Base-by-base conservation (phyloP, 352 stramenopile species). In the Blastocystis sp. region DNA sequence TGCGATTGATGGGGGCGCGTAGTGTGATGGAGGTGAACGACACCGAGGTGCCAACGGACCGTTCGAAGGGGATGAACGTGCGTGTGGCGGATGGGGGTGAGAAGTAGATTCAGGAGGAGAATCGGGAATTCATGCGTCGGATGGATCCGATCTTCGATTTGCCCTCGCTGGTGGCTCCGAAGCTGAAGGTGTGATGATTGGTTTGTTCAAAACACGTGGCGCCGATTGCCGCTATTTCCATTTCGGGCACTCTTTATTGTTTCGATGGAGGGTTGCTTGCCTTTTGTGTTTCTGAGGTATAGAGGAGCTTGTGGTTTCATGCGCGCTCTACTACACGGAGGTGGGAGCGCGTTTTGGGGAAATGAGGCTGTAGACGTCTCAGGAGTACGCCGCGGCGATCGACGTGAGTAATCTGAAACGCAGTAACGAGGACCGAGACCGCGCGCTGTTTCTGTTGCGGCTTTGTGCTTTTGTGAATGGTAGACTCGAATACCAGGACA, bases 401-500 rank as follows among this genome's bases (percentile, higher is more conserved):
- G 74, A 84, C 34, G 56, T 84, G 19, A 34, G 19, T 23, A 69
- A 69, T n/a, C 41, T 67, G 4, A 84, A 84, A 56, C 52, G 21
- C 11, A 84, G 34, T 28, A 62, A 66, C 19, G 19, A 66, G 21
- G 74, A 84, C n/a, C 21, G 38, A 9, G 74, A 84, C 52, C 74
- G 74, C 7, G 28, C 52, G 2, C 74, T 84, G 28, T 53, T 84
- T 67, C 34, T 84, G 74, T 84, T 84, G 10, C 7, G 23, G n/a
- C 34, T 66, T 28, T 19, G 17, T 17, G 34, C 2, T 34, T 56
- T 28, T 53, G 23, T 84, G 21, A 84, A 23, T 11, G 53, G 9
- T 84, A 84, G 74, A 70, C 67, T 69, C 9, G 88, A 90, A 53
- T 90, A 88, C 86, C 19, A 60, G 19, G 88, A 90, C 41, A 90